Percentiles rank a stretch among this genome's conserved stretches.
phyloP scores from a whole-genome alignment of 2,329 filamentous ascomycete genomes.

The Cadophora malorum region DNA sequence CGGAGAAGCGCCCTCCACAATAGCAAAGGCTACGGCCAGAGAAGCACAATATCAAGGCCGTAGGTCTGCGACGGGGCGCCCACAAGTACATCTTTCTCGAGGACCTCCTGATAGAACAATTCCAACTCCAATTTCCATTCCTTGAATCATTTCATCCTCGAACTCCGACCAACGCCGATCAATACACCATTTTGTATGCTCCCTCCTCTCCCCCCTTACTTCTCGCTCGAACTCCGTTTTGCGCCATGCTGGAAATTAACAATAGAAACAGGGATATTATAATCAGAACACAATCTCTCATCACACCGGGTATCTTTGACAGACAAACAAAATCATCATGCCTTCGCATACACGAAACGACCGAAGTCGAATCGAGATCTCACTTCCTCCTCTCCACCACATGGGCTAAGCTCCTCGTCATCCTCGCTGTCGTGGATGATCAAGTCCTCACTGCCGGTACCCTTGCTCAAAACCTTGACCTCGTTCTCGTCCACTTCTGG shows the following conservation, averaged over 20 bases:
- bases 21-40: not conserved
- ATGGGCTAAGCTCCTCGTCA: constrained; percentile 45
- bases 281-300: not conserved
- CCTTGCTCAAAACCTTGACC: constrained; percentile 31
- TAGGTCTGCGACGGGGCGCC: not conserved
- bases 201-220: constrained; percentile 6
- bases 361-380: constrained; percentile 28
- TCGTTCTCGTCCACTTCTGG: constrained; percentile 38
- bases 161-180: constrained; percentile 17
- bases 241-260: not conserved
- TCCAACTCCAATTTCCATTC: not conserved
- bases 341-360: constrained; percentile 30
- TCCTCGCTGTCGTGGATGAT: constrained; percentile 57
- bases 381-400: constrained; percentile 29
- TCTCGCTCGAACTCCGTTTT: constrained; percentile 6
- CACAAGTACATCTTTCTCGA: not conserved
- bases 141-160: not conserved
- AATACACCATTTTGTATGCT: constrained; percentile 8
- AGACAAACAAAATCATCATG: constrained; percentile 8
- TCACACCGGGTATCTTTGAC: constrained; percentile 5
- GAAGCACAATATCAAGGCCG: constrained; percentile 6
- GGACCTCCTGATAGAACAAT: not conserved
- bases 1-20: not conserved
- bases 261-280: constrained; percentile 11
- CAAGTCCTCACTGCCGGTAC: constrained; percentile 57